These are phyloP conservation scores for Cercospora sp. DNA, from an alignment of 2,329 filamentous ascomycete genomes.

Conservation along the genomic window DNA sequence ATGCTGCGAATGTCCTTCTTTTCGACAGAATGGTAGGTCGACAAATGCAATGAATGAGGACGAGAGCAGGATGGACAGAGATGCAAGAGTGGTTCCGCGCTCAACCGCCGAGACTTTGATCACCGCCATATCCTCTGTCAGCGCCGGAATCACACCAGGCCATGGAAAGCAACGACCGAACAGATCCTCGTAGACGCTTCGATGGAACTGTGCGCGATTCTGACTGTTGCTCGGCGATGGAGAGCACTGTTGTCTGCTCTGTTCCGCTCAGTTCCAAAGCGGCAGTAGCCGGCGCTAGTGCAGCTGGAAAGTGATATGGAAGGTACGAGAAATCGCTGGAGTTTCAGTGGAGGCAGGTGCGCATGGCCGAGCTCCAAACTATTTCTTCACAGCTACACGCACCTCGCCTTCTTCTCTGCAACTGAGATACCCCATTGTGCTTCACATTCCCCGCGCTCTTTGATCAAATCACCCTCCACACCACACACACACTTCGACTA, in stretches of 20 bases:
- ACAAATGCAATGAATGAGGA: background rate
- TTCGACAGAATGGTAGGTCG: background rate
- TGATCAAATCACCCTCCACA: background rate
- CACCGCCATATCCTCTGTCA: background rate
- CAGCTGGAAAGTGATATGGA: slow-evolving; percentile 3
- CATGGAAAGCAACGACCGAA: background rate
- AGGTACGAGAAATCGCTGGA: slow-evolving; percentile 4
- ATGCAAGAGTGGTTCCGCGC: background rate
- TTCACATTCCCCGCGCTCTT: background rate
- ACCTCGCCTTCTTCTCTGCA: background rate
- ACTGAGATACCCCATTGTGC: slow-evolving; percentile 1
- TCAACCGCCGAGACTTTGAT: background rate
- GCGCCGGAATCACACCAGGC: background rate
- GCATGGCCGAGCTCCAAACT: slow-evolving; percentile 1
- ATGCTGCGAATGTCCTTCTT: background rate
- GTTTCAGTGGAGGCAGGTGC: slow-evolving; percentile 1
- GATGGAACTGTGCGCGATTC: background rate
- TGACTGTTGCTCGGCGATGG: background rate
- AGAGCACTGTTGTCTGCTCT: background rate
- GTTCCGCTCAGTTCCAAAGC: background rate
- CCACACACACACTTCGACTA: background rate
- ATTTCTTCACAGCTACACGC: slow-evolving; percentile 5
- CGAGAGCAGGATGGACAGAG: background rate
- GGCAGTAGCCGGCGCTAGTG: slow-evolving; percentile 1
- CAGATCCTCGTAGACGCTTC: background rate